Conservation (phyloP, 495 filamentous ascomycete species). For the Penicillium coprophilum region DNA sequence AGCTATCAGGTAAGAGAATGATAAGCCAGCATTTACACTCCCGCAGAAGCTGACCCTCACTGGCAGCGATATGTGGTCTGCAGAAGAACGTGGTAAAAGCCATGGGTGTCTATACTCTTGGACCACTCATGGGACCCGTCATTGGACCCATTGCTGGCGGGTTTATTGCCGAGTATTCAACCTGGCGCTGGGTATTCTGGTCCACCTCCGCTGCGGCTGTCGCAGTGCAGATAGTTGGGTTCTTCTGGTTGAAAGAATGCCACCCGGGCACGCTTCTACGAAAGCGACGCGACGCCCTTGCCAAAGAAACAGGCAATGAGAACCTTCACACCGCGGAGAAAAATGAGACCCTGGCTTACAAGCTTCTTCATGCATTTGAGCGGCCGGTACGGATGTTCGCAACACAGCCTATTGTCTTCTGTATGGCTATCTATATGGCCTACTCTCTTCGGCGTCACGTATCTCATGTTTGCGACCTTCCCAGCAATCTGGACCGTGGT, state of each 20-base stretch:
- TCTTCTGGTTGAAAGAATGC: conserved; percentile 48
- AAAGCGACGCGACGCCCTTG: conserved; percentile 49
- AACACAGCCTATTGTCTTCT: conserved; percentile 47
- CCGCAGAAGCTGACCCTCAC: neutral
- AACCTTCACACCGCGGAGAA: conserved; percentile 48
- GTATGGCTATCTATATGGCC: conserved; percentile 50
- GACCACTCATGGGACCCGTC: conserved; percentile 55
- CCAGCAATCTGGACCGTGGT: conserved; percentile 48
- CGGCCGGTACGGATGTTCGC: conserved; percentile 40
- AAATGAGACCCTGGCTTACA: conserved; percentile 27
- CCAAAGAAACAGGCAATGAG: conserved; percentile 54
- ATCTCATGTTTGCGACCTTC: conserved; percentile 60
- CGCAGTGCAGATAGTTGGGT: conserved; percentile 48
- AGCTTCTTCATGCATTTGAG: conserved; percentile 19
- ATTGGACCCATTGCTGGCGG: conserved; percentile 52
- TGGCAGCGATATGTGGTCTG: conserved; percentile 5
- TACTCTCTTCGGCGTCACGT: conserved; percentile 62
- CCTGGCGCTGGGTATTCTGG: conserved; percentile 60
- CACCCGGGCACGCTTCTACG: conserved; percentile 51
- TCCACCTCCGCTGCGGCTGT: conserved; percentile 48
- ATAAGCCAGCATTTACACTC: no score
- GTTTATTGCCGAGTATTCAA: conserved; percentile 54
- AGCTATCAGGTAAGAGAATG: conserved; percentile 13
- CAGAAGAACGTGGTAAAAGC: conserved; percentile 58
- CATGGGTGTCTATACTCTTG: conserved; percentile 52